phyloP scores from a whole-genome alignment of 257 asterid genomes.

The Solanum medicagineum region DNA sequence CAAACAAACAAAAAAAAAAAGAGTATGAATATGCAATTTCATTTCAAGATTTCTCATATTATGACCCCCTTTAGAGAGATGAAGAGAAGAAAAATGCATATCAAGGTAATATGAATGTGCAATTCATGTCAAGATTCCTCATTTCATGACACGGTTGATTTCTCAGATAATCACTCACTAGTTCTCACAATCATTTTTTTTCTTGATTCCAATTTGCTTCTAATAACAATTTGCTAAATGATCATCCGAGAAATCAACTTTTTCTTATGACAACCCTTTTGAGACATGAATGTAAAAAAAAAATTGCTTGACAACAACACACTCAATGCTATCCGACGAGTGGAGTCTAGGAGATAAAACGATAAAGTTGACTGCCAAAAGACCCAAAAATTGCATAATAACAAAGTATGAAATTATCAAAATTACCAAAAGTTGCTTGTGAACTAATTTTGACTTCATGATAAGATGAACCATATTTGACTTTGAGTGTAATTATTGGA shows the following conservation, averaged over 20 bases:
- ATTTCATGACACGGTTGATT: not conserved
- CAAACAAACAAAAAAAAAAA: not conserved
- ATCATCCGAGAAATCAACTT: not conserved
- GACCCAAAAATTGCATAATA: not conserved
- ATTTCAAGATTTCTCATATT: not conserved
- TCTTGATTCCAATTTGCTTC: no score
- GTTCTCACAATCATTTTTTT: no score
- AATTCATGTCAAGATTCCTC: not conserved
- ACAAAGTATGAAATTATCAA: not conserved
- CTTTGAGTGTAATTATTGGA: conserved; percentile 51
- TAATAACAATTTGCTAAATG: not conserved
- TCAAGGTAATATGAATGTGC: not conserved
- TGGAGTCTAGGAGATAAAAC: no score
- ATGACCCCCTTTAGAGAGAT: not conserved
- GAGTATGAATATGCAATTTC: not conserved
- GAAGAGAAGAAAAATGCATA: not conserved
- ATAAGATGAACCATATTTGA: conserved; percentile 48
- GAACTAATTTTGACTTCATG: conserved; percentile 56
- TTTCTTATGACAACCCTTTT: not conserved
- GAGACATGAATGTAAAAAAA: not conserved
- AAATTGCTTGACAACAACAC: no score
- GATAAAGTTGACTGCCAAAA: no score
- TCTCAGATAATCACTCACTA: not conserved
- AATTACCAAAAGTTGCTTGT: conserved; percentile 77
- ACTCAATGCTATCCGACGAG: no score